Base-by-base conservation (phyloP, 352 stramenopile genomes). In the Pythium monospermum region DNA sequence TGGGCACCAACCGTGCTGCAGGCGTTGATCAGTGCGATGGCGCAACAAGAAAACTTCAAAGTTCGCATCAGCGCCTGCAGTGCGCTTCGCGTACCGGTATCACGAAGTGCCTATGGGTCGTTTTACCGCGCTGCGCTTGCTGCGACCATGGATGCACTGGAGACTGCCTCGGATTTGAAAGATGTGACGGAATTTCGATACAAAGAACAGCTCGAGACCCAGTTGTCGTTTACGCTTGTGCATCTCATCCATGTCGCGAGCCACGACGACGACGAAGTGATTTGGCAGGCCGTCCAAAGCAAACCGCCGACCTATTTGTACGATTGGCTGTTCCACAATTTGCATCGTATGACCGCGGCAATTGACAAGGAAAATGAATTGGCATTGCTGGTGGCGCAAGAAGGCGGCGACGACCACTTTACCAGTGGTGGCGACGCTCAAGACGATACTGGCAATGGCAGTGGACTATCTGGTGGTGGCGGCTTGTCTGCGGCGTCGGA, bases 171-270 rank as follows among this genome's bases (percentile, higher is more conserved):
- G 0, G 81, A 92, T 42, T 56, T 94, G 47, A 89, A 91, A 40
- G 83, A 94, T 45, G 81, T 94, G 58, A 90, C 73, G 1, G 83
- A 94, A 66, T 94, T 92, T 68, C 80, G 82, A n/a, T 94, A 94
- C 72, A 94, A 94, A 57, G 81, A 90, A 48, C 83, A 94, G 43
- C 61, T 94, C 6, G 83, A 94, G 49, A 89, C 83, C 15, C 83
- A 94, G 59, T 44, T 94, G 11, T 92, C 81, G 7, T 94, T 94
- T 49, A 92, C 83, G 26, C 63, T 94, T 43, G 73, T 92, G 45
- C 83, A 92, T 42, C 45, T 94, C 48, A 79, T 94, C 46, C 65
- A 89, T 50, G 71, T 94, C 16, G 81, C 79, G 1, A 73, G 76
- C 0, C 57, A 83, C n/a, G 73, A 87, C 50, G 83, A 89, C 42